A percentile compares a stretch with the other conserved stretches of the same genome.
These are phyloP conservation scores for Neurospora sp. DNA, from an alignment of 495 filamentous ascomycete species.

Conservation along the genomic window DNA sequence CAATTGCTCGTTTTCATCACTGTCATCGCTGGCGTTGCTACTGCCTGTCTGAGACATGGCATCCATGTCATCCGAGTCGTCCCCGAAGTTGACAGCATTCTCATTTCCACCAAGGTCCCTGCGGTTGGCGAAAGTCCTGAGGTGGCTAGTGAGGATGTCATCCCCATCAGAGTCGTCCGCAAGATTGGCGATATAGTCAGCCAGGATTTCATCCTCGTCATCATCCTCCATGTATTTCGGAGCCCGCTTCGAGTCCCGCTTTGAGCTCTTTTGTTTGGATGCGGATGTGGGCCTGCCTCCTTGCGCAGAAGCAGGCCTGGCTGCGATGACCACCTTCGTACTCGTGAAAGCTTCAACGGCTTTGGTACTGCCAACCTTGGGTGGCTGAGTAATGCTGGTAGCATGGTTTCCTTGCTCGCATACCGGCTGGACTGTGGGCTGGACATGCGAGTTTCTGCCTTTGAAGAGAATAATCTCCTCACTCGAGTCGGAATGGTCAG, in stretches of 20 bases:
- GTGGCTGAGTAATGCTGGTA: background rate
- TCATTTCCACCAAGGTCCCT: conserved; percentile 41
- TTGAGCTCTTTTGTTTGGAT: background rate
- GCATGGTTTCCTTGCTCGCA: background rate
- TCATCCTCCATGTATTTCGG: conserved; percentile 6
- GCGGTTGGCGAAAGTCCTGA: conserved; percentile 18
- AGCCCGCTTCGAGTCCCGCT: background rate
- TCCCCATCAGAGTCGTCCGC: conserved; percentile 25
- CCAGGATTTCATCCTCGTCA: conserved; percentile 45
- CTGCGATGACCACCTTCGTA: background rate
- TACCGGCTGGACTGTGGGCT: conserved; percentile 3
- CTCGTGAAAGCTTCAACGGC: background rate
- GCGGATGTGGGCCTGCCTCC: background rate
- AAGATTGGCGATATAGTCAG: conserved; percentile 75
- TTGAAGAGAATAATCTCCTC: conserved; percentile 59
- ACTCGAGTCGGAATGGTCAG: conserved; percentile 43
- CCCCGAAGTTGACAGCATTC: conserved; percentile 13
- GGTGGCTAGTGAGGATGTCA: conserved; percentile 14
- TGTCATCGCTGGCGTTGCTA: conserved; percentile 24
- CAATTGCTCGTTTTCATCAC: conserved; percentile 24
- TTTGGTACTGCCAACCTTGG: background rate
- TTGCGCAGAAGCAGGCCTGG: background rate
- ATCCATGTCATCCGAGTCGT: conserved; percentile 12
- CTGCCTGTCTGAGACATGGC: conserved; percentile 8
- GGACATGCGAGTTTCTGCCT: conserved; percentile 32